Conservation (phyloP, 2,329 filamentous ascomycete genomes). For the Pseudovirgaria hyperparasitica region DNA sequence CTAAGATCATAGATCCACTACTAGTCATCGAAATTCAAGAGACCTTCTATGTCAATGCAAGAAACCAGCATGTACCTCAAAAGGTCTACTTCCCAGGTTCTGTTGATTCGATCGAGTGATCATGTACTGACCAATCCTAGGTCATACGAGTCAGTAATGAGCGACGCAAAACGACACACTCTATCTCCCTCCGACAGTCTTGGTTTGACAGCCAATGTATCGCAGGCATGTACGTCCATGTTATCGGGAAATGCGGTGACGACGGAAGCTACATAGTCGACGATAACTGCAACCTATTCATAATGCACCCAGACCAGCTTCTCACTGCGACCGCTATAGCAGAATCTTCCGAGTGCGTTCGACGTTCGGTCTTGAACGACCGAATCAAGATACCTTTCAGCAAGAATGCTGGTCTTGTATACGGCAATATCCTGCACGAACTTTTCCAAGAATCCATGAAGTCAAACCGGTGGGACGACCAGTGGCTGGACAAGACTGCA, state of each 20-base stretch:
- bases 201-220: slow-evolving; percentile 76
- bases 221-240: slow-evolving; percentile 65
- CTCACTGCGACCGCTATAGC: slow-evolving; percentile 90
- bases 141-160: slow-evolving; percentile 75
- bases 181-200: slow-evolving; percentile 66
- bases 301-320: slow-evolving; percentile 88
- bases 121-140: slow-evolving; percentile 33
- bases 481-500: slow-evolving; percentile 55
- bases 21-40: no score
- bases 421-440: slow-evolving; percentile 88
- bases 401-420: slow-evolving; percentile 68
- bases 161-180: slow-evolving; percentile 49
- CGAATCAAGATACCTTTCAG: slow-evolving; percentile 84
- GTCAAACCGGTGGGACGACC: slow-evolving; percentile 65
- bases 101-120: not conserved
- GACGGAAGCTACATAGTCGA: slow-evolving; percentile 69
- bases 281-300: slow-evolving; percentile 70
- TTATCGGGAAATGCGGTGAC: slow-evolving; percentile 64
- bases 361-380: slow-evolving; percentile 86
- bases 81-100: slow-evolving; percentile 46
- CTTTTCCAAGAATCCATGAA: slow-evolving; percentile 86
- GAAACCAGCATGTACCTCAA: slow-evolving; percentile 48
- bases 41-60: slow-evolving; percentile 55
- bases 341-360: slow-evolving; percentile 88
- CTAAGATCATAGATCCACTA: no score